A percentile compares a stretch with the other conserved stretches of the same genome.
Evolutionary conservation across 2,329 filamentous ascomycete genomes (phyloP).

Genomic region (Alternaria postmessia): DNA sequence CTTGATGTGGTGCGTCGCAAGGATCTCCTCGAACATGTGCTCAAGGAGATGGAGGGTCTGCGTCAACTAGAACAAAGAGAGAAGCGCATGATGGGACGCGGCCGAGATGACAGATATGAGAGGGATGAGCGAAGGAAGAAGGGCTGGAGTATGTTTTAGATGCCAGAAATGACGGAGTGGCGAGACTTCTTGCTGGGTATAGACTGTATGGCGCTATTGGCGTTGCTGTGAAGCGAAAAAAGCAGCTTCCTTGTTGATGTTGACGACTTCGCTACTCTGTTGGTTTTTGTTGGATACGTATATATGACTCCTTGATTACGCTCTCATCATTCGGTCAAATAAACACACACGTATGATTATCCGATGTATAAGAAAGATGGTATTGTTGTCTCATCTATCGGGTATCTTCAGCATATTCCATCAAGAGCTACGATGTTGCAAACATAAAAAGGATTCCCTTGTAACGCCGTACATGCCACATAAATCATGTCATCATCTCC

Average conservation of each 20-base stretch:
- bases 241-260: conserved; percentile 3
- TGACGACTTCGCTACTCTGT: conserved; percentile 1
- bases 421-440: background rate
- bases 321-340: background rate
- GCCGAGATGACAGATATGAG: conserved; percentile 32
- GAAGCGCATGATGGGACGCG: conserved; percentile 56
- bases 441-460: background rate
- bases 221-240: conserved; percentile 1
- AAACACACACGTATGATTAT: background rate
- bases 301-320: background rate
- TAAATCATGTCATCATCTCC: background rate
- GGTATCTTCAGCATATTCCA: background rate
- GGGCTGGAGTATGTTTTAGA: conserved; percentile 45
- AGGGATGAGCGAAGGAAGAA: conserved; percentile 37
- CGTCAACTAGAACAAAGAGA: conserved; percentile 81
- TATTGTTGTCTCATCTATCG: conserved; percentile 1
- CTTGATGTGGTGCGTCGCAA: conserved; percentile 92
- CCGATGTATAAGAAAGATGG: background rate
- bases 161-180: background rate
- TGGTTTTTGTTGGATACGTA: background rate
- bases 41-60: conserved; percentile 95
- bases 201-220: conserved; percentile 18
- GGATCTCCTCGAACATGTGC: conserved; percentile 88
- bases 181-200: conserved; percentile 8
- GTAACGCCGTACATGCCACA: background rate